phyloP scores from a whole-genome alignment of 2,329 filamentous ascomycete genomes.

The Xylariaceae sp. region DNA sequence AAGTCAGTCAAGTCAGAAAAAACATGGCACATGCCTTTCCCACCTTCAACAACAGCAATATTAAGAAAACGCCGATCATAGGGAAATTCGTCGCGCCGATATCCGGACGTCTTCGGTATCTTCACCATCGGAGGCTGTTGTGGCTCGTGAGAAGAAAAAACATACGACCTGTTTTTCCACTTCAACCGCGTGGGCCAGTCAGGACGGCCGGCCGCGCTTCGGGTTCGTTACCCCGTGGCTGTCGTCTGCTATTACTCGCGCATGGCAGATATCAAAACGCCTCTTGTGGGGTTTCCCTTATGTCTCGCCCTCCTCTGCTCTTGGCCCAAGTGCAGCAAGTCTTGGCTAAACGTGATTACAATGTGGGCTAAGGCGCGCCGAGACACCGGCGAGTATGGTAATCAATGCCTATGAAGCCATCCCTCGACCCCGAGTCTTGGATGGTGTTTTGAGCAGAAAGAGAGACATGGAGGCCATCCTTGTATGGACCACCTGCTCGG shows the following conservation, averaged over 20 bases:
- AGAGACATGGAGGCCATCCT: conserved; percentile 1
- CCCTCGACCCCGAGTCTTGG: conserved; percentile 21
- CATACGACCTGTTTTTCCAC: conserved; percentile 6
- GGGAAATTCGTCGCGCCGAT: conserved; percentile 8
- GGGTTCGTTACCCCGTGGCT: conserved; percentile 1
- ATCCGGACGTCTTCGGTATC: conserved; percentile 4
- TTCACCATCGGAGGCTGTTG: not conserved
- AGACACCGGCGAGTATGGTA: conserved; percentile 17
- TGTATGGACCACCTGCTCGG: not conserved
- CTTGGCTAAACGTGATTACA: conserved; percentile 19
- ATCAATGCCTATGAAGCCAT: conserved; percentile 19
- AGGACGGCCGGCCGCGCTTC: conserved; percentile 3
- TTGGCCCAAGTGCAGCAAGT: conserved; percentile 4
- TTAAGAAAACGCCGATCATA: not conserved
- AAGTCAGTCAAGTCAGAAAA: not conserved
- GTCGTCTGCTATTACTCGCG: too few relatives aligned
- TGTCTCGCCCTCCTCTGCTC: conserved; percentile 18
- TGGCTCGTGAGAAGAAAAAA: not conserved
- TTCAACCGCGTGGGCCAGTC: conserved; percentile 5
- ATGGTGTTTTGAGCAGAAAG: not conserved
- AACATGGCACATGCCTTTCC: not conserved
- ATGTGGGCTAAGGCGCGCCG: conserved; percentile 29
- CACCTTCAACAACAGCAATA: not conserved
- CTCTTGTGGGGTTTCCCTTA: conserved; percentile 8
- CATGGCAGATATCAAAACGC: conserved; percentile 1